phyloP scores from a whole-genome alignment of 2,329 filamentous ascomycete species.

The Calonectria leucothoes region DNA sequence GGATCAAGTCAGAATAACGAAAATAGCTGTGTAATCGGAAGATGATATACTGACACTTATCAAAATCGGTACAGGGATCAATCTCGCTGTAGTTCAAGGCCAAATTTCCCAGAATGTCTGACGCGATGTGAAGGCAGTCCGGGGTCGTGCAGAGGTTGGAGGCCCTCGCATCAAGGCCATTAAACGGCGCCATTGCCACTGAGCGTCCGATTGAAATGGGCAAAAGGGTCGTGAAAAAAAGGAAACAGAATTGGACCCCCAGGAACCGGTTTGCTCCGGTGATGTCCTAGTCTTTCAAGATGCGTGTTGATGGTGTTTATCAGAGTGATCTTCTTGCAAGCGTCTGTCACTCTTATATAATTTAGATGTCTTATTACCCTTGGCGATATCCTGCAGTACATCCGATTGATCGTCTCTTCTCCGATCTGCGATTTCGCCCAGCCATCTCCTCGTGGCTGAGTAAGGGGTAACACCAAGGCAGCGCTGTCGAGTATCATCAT shows the following conservation, averaged over 20 bases:
- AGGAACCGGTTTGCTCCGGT: neutral
- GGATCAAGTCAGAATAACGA: neutral
- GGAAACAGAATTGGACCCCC: too few species aligned
- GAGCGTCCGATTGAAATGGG: neutral
- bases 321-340: too few species aligned
- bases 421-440: neutral
- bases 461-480: neutral
- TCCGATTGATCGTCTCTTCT: neutral
- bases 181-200: neutral
- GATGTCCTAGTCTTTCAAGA: neutral
- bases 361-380: neutral
- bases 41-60: slow-evolving; percentile 60
- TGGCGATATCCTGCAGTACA: neutral
- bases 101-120: slow-evolving; percentile 44
- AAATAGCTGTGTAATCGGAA: slow-evolving; percentile 48
- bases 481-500: neutral
- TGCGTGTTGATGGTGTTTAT: neutral
- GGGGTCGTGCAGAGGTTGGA: slow-evolving; percentile 35
- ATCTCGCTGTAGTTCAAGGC: slow-evolving; percentile 65
- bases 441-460: neutral
- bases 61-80: slow-evolving; percentile 77
- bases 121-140: slow-evolving; percentile 46
- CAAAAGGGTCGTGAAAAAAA: neutral
- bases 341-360: neutral
- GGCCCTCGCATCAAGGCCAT: neutral